These are phyloP conservation scores for Ophiostoma sp. DNA, from an alignment of 2,329 filamentous ascomycete species.

Conservation along the genomic window DNA sequence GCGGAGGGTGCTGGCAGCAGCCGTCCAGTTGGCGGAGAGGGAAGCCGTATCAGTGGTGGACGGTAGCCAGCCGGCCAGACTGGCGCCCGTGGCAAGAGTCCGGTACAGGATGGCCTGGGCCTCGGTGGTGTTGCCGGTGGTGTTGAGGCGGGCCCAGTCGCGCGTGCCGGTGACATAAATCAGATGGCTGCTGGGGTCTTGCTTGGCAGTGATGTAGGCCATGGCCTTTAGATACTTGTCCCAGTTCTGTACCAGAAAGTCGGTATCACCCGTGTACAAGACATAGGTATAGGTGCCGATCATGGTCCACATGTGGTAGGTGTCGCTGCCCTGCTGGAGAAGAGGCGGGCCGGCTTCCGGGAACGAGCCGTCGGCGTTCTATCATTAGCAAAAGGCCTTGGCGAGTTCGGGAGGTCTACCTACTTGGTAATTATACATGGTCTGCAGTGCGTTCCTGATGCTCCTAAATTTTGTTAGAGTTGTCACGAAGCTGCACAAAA, in stretches of 20 bases:
- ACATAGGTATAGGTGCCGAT: slow-evolving; percentile 53
- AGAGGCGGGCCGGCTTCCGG: slow-evolving; percentile 47
- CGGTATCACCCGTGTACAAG: slow-evolving; percentile 47
- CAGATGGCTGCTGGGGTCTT: slow-evolving; percentile 35
- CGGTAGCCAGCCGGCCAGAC: slow-evolving; percentile 45
- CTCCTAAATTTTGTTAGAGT: slow-evolving; percentile 24
- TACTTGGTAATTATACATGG: slow-evolving; percentile 37
- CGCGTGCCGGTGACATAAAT: slow-evolving; percentile 46
- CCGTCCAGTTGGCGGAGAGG: slow-evolving; percentile 47
- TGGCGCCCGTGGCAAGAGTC: slow-evolving; percentile 48
- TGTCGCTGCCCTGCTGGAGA: slow-evolving; percentile 34
- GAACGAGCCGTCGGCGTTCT: slow-evolving; percentile 41
- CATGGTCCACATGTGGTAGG: slow-evolving; percentile 41
- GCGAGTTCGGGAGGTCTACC: neutral
- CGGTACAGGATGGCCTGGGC: slow-evolving; percentile 51
- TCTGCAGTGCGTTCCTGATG: slow-evolving; percentile 43
- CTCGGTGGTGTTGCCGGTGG: slow-evolving; percentile 47
- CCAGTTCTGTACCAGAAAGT: slow-evolving; percentile 35
- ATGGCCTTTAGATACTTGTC: slow-evolving; percentile 33
- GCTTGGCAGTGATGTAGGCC: slow-evolving; percentile 31
- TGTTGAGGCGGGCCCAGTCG: slow-evolving; percentile 48
- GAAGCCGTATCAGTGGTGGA: slow-evolving; percentile 36
- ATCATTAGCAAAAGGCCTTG: neutral
- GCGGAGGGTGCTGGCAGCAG: slow-evolving; percentile 39
- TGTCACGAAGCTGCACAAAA: neutral